Percentiles rank a stretch among this genome's conserved stretches.
These are phyloP conservation scores for Metarhizium sp. DNA, from an alignment of 2,329 filamentous ascomycete genomes.

Conservation along the genomic window DNA sequence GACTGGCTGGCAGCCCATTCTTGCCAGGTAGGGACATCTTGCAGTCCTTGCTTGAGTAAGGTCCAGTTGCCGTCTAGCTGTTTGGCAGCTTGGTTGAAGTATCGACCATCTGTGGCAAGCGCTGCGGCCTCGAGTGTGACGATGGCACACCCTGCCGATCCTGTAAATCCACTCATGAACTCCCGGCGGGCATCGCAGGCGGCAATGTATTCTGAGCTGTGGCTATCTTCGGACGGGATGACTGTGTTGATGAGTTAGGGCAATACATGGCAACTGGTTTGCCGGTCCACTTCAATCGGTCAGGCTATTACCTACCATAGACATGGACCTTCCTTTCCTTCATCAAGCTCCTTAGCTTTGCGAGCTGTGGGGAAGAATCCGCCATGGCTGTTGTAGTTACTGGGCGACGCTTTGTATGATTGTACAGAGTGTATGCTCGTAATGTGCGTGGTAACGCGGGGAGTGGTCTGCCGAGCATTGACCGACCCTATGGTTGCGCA, in stretches of 20 bases:
- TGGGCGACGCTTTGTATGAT: background rate
- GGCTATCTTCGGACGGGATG: slow-evolving; percentile 91
- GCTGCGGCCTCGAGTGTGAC: slow-evolving; percentile 80
- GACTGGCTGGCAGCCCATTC: slow-evolving; percentile 88
- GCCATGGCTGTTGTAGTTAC: slow-evolving; percentile 2
- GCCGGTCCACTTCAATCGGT: background rate
- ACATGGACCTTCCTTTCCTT: slow-evolving; percentile 77
- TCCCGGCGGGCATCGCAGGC: slow-evolving; percentile 86
- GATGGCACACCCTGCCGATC: slow-evolving; percentile 88
- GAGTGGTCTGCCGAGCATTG: background rate
- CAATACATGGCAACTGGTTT: background rate
- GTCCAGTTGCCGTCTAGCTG: slow-evolving; percentile 90
- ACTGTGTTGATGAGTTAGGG: slow-evolving; percentile 42
- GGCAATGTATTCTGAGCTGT: slow-evolving; percentile 96
- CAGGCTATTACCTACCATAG: slow-evolving; percentile 57
- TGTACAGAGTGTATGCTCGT: background rate
- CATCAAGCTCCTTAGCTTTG: slow-evolving; percentile 77
- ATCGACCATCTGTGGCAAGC: slow-evolving; percentile 88
- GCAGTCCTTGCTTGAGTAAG: slow-evolving; percentile 83
- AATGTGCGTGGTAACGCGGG: background rate
- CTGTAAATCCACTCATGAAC: slow-evolving; percentile 89
- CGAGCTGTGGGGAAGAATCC: slow-evolving; percentile 67
- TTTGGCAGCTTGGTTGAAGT: slow-evolving; percentile 92
- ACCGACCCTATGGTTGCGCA: background rate
- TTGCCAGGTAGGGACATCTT: slow-evolving; percentile 94